Evolutionary conservation across 2,329 filamentous ascomycete species (phyloP), one percentile per base, ranked within the genome.

Genomic region (Colletotrichum theobromicola): DNA sequence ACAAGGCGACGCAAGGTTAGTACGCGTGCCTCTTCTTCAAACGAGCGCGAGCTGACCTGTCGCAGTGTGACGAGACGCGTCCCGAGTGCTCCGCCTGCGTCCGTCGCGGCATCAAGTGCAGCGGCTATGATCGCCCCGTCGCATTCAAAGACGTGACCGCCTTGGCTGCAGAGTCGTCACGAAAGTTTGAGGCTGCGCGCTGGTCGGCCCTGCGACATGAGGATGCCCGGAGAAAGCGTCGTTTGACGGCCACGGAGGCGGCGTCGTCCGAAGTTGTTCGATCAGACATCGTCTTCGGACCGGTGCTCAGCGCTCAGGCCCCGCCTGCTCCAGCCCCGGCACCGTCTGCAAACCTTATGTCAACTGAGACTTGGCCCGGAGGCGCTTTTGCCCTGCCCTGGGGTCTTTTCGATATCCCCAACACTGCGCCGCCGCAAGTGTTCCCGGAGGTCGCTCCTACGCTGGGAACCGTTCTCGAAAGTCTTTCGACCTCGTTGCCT

Each of bases 61-160:
- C 8, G 9, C 30, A 74, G 71, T 70, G 71, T 53, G 71, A 70
- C 9, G 71, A 74, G 24, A 70, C 71, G 9, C 71, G 71, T 15
- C 71, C 71, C 8, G 66, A 74, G 3, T 74, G 71, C 26, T 32
- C 61, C 13, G 71, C 66, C 4, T 74, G 71, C 12, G 71, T 74
- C 4, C 50, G 50, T 16, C 60, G 67, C 18, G 71, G 71, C n/a
- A 64, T 74, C 13, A 30, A 65, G 21, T 74, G 71, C 67, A 74
- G 71, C 50, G 71, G 71, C 18, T 74, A 74, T 7, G 58, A 74
- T 21, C 71, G 71, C 15, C 28, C 66, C 2, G 67, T 74, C 13
- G 53, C 71, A 21, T 74, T 74, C 67, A 70, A 50, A 37, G 71
- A 74, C 10, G 66, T 74, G 34, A 74, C 71, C 6, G 60, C 67